These are phyloP conservation scores for Pichia heedii DNA, from an alignment of 805 yeast species.

Conservation along the genomic window DNA sequence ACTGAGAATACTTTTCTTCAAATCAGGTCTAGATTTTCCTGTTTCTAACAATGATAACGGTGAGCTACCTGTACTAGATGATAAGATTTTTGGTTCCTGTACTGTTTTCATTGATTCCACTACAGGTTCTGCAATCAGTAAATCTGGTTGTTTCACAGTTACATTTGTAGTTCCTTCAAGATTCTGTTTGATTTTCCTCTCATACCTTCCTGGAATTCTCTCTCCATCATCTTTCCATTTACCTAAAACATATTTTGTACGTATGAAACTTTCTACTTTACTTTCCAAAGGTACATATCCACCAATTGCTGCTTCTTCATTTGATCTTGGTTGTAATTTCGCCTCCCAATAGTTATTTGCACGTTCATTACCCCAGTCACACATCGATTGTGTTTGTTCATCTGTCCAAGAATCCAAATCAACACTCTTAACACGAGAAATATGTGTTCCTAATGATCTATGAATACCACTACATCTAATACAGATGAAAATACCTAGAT, in stretches of 20 bases:
- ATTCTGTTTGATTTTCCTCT: too few species aligned
- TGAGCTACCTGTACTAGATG: slow-evolving; percentile 31
- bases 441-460: slow-evolving; percentile 91
- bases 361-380: slow-evolving; percentile 74
- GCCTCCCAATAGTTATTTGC: slow-evolving; percentile 85
- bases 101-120: too few species aligned
- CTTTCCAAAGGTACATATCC: slow-evolving; percentile 70
- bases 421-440: slow-evolving; percentile 84
- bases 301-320: slow-evolving; percentile 5
- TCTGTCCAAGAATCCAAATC: slow-evolving; percentile 97
- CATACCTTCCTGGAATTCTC: slow-evolving; percentile 35
- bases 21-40: slow-evolving; percentile 55
- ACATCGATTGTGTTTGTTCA: slow-evolving; percentile 75
- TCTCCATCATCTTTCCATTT: slow-evolving; percentile 64
- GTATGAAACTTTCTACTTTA: slow-evolving; percentile 80
- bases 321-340: slow-evolving; percentile 24
- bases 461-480: slow-evolving; percentile 95
- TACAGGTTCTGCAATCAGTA: too few species aligned
- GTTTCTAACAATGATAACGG: neutral
- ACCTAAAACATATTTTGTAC: slow-evolving; percentile 85
- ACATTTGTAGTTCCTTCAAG: slow-evolving; percentile 1
- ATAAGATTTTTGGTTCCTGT: too few species aligned
- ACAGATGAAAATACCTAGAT: slow-evolving; percentile 84
- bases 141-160: neutral
- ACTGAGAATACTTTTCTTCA: slow-evolving; percentile 86